phyloP scores from a whole-genome alignment of 1,284 basidiomycete species.

The Cutaneotrichosporon arboriforme region DNA sequence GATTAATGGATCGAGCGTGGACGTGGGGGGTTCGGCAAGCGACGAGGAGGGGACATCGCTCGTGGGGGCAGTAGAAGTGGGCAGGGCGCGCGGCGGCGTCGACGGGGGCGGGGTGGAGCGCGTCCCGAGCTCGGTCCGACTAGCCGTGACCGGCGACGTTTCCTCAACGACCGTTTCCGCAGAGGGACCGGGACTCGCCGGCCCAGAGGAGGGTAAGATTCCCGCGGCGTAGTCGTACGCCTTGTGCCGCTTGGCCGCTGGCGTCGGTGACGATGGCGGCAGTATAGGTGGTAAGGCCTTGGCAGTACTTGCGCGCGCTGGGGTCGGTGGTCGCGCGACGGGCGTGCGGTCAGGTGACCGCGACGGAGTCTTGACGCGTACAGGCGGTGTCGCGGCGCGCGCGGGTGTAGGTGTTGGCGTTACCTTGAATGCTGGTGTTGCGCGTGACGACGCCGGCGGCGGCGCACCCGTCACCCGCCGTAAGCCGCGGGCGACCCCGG shows the following conservation, averaged over 20 bases:
- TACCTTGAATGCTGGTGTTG: slow-evolving; percentile 10
- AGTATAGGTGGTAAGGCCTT: neutral
- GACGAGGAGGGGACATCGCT: neutral
- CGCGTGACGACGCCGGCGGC: slow-evolving; percentile 4
- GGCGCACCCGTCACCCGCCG: slow-evolving; percentile 13
- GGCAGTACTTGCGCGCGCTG: neutral
- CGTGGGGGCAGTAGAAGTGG: neutral
- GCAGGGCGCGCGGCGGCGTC: neutral
- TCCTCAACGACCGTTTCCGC: neutral
- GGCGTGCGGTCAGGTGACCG: slow-evolving; percentile 8
- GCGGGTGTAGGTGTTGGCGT: neutral
- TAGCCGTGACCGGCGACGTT: neutral
- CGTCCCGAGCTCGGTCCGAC: neutral
- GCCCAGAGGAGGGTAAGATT: slow-evolving; percentile 4
- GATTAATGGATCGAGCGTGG: slow-evolving; percentile 15
- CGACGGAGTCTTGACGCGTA: neutral
- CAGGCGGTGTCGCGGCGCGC: neutral
- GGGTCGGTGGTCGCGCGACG: slow-evolving; percentile 2
- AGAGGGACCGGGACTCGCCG: neutral
- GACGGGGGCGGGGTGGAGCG: neutral
- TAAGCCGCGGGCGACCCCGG: slow-evolving; percentile 10
- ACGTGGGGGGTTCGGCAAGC: neutral
- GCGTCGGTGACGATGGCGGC: slow-evolving; percentile 15
- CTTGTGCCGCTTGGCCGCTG: slow-evolving; percentile 1
- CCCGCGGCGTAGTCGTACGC: slow-evolving; percentile 9